Conservation (phyloP, 2,329 filamentous ascomycete genomes). For the Leptographium lundbergii region DNA sequence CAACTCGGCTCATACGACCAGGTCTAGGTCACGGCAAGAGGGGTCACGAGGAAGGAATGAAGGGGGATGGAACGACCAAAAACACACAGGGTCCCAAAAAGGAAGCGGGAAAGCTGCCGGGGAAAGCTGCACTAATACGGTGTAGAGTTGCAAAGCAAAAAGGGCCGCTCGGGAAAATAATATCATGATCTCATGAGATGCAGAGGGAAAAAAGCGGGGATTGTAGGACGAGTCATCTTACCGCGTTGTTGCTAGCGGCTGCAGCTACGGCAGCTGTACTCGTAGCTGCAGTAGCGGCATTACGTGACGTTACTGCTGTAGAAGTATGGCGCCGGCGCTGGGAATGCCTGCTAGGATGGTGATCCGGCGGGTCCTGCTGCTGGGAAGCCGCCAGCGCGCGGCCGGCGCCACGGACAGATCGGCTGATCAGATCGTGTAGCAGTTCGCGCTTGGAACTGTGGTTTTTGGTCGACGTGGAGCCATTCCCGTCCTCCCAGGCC, state of each 20-base stretch:
- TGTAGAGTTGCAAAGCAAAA: background rate
- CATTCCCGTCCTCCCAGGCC: background rate
- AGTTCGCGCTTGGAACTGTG: slow-evolving; percentile 16
- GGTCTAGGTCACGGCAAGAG: background rate
- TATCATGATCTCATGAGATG: background rate
- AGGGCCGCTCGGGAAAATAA: background rate
- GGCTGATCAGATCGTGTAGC: slow-evolving; percentile 17
- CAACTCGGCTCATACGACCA: background rate
- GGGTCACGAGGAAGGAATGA: slow-evolving; percentile 1
- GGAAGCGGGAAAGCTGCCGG: too few species aligned
- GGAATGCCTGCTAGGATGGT: background rate
- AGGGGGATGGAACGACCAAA: background rate
- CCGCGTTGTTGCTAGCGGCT: background rate
- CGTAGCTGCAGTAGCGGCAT: background rate
- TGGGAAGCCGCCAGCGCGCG: slow-evolving; percentile 1
- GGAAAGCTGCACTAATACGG: too few species aligned
- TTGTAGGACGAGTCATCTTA: background rate
- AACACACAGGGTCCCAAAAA: background rate
- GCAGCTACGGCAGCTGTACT: background rate
- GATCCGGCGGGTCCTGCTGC: background rate
- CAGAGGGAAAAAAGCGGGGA: background rate
- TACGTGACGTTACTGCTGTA: background rate
- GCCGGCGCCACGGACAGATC: slow-evolving; percentile 12
- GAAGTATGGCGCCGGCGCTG: background rate
- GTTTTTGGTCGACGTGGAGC: background rate